Conservation (phyloP, 192 early-diverging fungal species). For the Umbelopsis vinacea region DNA sequence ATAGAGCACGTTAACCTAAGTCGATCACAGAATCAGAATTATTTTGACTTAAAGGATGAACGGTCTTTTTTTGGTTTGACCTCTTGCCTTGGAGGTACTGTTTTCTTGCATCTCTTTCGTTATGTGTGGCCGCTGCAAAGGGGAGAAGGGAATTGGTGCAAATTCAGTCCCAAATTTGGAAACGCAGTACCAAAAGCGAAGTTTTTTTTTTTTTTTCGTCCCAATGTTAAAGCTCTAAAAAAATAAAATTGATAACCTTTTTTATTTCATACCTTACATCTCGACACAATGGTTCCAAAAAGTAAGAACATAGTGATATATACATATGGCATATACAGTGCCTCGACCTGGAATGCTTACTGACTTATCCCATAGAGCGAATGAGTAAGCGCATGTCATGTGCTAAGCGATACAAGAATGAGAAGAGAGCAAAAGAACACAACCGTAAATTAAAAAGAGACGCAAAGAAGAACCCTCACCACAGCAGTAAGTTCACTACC, state of each 20-base stretch:
- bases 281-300: slow-evolving; percentile 30
- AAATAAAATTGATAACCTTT: no score
- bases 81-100: not conserved
- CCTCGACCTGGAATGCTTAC: not conserved
- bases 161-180: not conserved
- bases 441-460: slow-evolving; percentile 59
- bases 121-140: not conserved
- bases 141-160: not conserved
- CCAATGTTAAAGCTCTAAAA: not conserved
- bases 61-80: not conserved
- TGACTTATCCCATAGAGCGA: slow-evolving; percentile 40
- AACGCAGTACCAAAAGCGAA: slow-evolving; percentile 12
- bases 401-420: slow-evolving; percentile 63
- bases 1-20: slow-evolving; percentile 61
- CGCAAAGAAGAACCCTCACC: slow-evolving; percentile 54
- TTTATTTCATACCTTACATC: not conserved
- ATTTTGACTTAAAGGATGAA: not conserved
- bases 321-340: not conserved
- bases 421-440: slow-evolving; percentile 61
- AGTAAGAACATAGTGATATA: slow-evolving; percentile 18
- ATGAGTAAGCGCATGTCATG: slow-evolving; percentile 61
- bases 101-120: not conserved
- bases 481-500: slow-evolving; percentile 29
- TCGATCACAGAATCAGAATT: not conserved
- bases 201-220: slow-evolving; percentile 16